Percentiles rank a stretch among this genome's conserved stretches.
These are phyloP conservation scores for Coix lacrymajobi DNA, from an alignment of 176 grass and related monocot genomes.

Conservation along the genomic window DNA sequence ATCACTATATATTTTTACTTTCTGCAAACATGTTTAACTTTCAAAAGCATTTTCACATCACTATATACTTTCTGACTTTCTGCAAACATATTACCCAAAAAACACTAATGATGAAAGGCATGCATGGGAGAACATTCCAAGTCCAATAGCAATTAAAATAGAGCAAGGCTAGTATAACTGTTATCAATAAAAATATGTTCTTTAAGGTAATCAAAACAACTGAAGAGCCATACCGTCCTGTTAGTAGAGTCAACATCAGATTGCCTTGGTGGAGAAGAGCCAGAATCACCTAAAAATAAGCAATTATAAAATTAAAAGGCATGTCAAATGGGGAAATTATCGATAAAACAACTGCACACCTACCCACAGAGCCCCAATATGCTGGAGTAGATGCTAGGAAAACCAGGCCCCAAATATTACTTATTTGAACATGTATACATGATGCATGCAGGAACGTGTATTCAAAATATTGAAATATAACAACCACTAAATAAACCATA, in stretches of 20 bases:
- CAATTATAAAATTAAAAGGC: slow-evolving; percentile 11
- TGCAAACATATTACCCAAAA: background rate
- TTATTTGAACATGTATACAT: background rate
- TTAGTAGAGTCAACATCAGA: slow-evolving; percentile 51
- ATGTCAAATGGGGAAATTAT: background rate
- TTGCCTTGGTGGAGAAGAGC: slow-evolving; percentile 49
- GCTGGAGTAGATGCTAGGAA: background rate
- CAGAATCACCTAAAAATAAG: slow-evolving; percentile 44
- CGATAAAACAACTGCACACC: background rate
- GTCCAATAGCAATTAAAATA: background rate
- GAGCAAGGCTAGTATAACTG: background rate
- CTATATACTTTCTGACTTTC: background rate
- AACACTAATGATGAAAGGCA: background rate
- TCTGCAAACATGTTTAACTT: background rate
- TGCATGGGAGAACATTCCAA: background rate
- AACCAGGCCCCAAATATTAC: background rate
- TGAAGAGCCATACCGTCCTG: slow-evolving; percentile 38
- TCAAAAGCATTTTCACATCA: background rate
- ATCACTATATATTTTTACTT: background rate
- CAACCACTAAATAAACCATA: background rate
- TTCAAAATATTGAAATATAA: background rate
- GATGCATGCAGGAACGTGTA: background rate
- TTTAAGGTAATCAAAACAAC: background rate
- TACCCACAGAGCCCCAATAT: background rate
- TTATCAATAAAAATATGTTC: background rate